Evolutionary conservation across 2,329 filamentous ascomycete genomes (phyloP).

Genomic region (Didymella keratinophila): DNA sequence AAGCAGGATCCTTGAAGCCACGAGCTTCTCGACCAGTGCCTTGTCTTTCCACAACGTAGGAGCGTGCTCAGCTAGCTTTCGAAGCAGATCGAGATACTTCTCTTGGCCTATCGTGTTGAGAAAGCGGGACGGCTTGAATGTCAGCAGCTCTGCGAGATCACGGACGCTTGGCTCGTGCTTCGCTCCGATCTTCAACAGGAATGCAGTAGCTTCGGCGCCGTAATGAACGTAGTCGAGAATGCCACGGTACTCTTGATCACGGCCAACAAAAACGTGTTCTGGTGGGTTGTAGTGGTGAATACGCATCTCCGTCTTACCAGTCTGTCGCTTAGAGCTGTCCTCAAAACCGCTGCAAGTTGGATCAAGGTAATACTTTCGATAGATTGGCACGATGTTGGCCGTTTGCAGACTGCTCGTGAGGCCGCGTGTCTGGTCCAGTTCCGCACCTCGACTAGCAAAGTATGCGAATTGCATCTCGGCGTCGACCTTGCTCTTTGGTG

Average conservation of each 20-base stretch:
- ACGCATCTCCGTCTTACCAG: constrained; percentile 50
- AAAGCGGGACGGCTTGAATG: constrained; percentile 81
- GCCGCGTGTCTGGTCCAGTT: constrained; percentile 63
- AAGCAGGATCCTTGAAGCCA: constrained; percentile 76
- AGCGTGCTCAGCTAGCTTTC: constrained; percentile 78
- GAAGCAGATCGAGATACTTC: constrained; percentile 84
- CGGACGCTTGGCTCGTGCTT: constrained; percentile 88
- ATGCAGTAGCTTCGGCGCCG: constrained; percentile 83
- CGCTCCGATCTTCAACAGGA: constrained; percentile 86
- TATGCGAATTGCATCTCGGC: constrained; percentile 82
- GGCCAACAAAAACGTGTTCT: constrained; percentile 80
- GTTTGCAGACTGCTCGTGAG: constrained; percentile 37
- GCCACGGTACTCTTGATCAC: constrained; percentile 75
- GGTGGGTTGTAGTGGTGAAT: constrained; percentile 68
- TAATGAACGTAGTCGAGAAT: constrained; percentile 99
- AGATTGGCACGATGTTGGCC: constrained; percentile 51
- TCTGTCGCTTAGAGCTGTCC: constrained; percentile 41
- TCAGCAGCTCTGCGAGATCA: constrained; percentile 85
- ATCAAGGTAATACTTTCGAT: constrained; percentile 46
- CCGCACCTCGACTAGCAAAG: constrained; percentile 77
- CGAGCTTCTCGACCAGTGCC: constrained; percentile 78
- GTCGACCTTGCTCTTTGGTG: constrained; percentile 71
- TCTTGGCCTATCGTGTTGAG: constrained; percentile 82
- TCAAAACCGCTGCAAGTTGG: constrained; percentile 43
- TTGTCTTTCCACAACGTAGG: constrained; percentile 77